phyloP scores from a whole-genome alignment of 1,139 yeast genomes.

The Pichia sp. region DNA sequence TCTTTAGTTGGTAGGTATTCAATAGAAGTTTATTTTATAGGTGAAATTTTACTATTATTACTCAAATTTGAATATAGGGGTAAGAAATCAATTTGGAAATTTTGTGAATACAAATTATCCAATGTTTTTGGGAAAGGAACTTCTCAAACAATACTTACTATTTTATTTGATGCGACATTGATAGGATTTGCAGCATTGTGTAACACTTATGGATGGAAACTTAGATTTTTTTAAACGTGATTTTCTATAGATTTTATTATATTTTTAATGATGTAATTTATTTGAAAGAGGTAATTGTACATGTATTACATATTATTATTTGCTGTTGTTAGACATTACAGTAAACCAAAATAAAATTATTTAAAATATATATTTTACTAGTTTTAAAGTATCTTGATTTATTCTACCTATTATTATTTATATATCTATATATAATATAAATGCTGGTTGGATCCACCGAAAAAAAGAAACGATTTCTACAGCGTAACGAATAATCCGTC shows the following conservation, averaged over 20 bases:
- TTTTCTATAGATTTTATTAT: background rate
- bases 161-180: background rate
- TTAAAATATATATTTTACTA: no score
- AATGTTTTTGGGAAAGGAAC: background rate
- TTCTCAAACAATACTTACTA: background rate
- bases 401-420: no score
- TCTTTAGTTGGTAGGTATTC: conserved; percentile 28
- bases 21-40: conserved; percentile 28
- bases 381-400: no score
- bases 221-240: conserved; percentile 7
- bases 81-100: conserved; percentile 5
- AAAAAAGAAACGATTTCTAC: no score
- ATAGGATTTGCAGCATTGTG: conserved; percentile 7
- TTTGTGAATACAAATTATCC: background rate
- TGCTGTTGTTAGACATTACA: no score
- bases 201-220: conserved; percentile 2
- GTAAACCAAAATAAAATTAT: no score
- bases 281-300: no score
- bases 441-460: no score
- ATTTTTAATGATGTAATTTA: background rate
- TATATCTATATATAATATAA: no score
- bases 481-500: no score
- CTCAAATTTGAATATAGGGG: conserved; percentile 6
- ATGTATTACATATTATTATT: no score
- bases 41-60: conserved; percentile 12